phyloP scores from a whole-genome alignment of 345 rosid genomes.

The Laguncularia racemosa region DNA sequence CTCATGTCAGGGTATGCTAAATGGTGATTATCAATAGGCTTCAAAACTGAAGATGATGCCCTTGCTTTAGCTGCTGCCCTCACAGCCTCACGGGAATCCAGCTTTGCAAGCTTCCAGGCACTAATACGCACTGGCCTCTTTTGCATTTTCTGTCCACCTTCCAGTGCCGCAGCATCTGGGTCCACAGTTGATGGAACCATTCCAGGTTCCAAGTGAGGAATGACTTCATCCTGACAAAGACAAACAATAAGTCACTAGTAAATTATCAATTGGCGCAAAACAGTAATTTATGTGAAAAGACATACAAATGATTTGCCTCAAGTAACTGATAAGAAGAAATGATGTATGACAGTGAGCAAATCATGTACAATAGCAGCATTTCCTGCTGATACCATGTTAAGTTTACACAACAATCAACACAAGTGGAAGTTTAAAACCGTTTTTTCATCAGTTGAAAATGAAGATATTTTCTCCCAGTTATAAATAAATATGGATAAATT shows the following conservation, averaged over 20 bases:
- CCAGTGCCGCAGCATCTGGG: constrained; percentile 76
- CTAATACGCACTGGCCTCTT: constrained; percentile 71
- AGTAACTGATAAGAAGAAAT: too few species aligned
- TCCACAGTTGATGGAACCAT: constrained; percentile 95
- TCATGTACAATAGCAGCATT: too few species aligned
- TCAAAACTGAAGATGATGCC: constrained; percentile 87
- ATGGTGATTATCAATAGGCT: constrained; percentile 59
- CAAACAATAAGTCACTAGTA: neutral
- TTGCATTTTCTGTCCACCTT: constrained; percentile 52
- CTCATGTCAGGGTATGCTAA: constrained; percentile 59
- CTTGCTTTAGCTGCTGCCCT: constrained; percentile 96
- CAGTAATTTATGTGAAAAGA: too few species aligned
- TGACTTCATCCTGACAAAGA: constrained; percentile 75
- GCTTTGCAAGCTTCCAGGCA: constrained; percentile 91
- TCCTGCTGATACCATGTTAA: too few species aligned
- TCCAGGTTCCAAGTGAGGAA: constrained; percentile 93
- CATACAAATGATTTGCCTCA: too few species aligned
- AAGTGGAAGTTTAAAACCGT: too few species aligned
- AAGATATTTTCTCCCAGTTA: too few species aligned
- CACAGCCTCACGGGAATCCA: constrained; percentile 73
- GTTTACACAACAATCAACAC: too few species aligned
- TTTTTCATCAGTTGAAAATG: too few species aligned
- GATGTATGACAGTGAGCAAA: too few species aligned
- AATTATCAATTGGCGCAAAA: too few species aligned
- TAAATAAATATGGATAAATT: too few species aligned